These are phyloP conservation scores for Penicillium longicatenatum DNA, from an alignment of 495 filamentous ascomycete genomes.

Conservation along the genomic window DNA sequence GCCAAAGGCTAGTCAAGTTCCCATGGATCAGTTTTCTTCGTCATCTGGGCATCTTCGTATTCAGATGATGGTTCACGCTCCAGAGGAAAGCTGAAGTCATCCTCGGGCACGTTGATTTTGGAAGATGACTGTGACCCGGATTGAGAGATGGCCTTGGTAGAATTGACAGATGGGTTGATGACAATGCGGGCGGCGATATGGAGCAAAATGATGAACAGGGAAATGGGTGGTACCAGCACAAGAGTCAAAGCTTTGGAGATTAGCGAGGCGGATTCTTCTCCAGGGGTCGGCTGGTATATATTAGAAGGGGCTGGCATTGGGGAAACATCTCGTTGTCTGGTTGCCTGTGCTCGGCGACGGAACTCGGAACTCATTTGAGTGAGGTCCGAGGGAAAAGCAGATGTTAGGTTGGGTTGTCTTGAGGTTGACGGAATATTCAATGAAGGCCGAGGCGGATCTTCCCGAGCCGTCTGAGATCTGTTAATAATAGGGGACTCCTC, in stretches of 20 bases:
- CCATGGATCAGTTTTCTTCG: slow-evolving; percentile 33
- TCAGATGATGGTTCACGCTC: slow-evolving; percentile 38
- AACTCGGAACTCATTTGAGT: slow-evolving; percentile 52
- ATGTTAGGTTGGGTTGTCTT: not conserved
- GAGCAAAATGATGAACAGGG: slow-evolving; percentile 75
- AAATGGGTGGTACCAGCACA: slow-evolving; percentile 71
- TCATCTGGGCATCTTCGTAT: slow-evolving; percentile 24
- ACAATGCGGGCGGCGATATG: slow-evolving; percentile 75
- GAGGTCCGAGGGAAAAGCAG: slow-evolving; percentile 43
- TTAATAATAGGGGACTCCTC: not conserved
- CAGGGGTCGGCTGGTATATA: slow-evolving; percentile 54
- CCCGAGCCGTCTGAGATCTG: not conserved
- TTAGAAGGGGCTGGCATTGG: slow-evolving; percentile 69
- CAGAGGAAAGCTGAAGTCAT: slow-evolving; percentile 47
- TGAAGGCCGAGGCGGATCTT: slow-evolving; percentile 6
- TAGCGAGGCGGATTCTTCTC: slow-evolving; percentile 65
- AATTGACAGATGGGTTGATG: slow-evolving; percentile 47
- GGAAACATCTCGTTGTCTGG: slow-evolving; percentile 64
- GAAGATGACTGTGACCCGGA: slow-evolving; percentile 2
- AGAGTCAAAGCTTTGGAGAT: slow-evolving; percentile 75
- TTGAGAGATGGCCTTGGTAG: slow-evolving; percentile 18
- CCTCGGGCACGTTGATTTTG: slow-evolving; percentile 21
- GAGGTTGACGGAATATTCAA: slow-evolving; percentile 6
- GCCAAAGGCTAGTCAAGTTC: slow-evolving; percentile 30
- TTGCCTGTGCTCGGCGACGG: slow-evolving; percentile 53